These are phyloP conservation scores for Caloboletus firmus DNA, from an alignment of 1,284 basidiomycete genomes.

Conservation along the genomic window DNA sequence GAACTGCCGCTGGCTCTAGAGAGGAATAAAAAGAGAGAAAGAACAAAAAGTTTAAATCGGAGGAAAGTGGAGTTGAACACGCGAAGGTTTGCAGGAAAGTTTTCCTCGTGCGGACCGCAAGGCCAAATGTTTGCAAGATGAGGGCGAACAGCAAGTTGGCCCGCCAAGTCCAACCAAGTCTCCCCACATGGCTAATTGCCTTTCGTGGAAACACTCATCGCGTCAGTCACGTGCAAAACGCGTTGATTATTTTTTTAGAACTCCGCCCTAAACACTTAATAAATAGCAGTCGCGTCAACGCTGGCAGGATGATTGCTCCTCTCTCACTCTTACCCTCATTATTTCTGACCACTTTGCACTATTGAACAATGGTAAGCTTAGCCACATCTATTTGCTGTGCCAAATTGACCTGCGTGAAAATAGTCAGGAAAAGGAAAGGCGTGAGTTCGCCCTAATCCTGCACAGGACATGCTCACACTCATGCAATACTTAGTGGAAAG, in stretches of 20 bases:
- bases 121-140: slow-evolving; percentile 18
- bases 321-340: slow-evolving; percentile 10
- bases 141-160: slow-evolving; percentile 10
- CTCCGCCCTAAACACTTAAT: slow-evolving; percentile 34
- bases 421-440: slow-evolving; percentile 59
- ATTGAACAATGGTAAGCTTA: slow-evolving; percentile 27
- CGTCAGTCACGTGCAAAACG: slow-evolving; percentile 37
- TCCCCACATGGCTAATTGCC: slow-evolving; percentile 16
- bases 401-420: slow-evolving; percentile 5
- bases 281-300: slow-evolving; percentile 33
- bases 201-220: slow-evolving; percentile 22
- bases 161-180: slow-evolving; percentile 13
- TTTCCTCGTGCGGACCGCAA: slow-evolving; percentile 38
- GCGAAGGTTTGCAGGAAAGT: slow-evolving; percentile 21
- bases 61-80: slow-evolving; percentile 13
- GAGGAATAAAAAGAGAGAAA: slow-evolving; percentile 1
- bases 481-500: slow-evolving; percentile 45
- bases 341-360: neutral
- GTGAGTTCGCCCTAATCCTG: slow-evolving; percentile 31
- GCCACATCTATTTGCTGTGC: accelerated
- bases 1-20: slow-evolving; percentile 22
- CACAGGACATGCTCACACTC: neutral
- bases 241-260: slow-evolving; percentile 35
- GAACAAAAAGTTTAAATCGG: slow-evolving; percentile 21
- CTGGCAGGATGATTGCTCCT: slow-evolving; percentile 1